Evolutionary conservation across 2,329 filamentous ascomycete genomes (phyloP).

Genomic region (Verticillium dahliae): DNA sequence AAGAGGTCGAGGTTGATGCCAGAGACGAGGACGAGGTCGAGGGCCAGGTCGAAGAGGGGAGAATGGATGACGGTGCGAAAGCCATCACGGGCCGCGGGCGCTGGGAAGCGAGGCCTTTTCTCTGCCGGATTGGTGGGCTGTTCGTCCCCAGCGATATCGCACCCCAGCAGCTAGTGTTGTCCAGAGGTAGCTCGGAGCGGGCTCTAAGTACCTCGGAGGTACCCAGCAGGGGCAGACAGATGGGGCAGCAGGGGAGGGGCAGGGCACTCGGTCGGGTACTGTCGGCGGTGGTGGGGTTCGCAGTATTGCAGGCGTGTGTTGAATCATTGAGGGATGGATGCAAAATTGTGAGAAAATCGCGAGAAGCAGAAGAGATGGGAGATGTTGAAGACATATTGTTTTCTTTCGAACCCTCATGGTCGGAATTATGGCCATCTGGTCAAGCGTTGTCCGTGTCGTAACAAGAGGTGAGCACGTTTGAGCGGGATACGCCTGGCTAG

Average conservation of each 20-base stretch:
- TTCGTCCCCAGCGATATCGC: conserved; percentile 2
- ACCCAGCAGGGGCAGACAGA: background rate
- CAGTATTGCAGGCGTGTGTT: conserved; percentile 3
- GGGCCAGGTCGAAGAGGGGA: conserved; percentile 1
- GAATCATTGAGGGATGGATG: background rate
- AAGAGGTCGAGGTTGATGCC: background rate
- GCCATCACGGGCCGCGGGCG: conserved; percentile 10
- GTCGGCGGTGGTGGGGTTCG: conserved; percentile 5
- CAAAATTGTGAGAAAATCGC: background rate
- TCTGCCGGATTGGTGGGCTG: conserved; percentile 1
- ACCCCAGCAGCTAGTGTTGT: background rate
- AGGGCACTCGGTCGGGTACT: conserved; percentile 2
- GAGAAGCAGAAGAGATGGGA: conserved; percentile 1
- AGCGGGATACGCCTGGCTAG: conserved; percentile 1
- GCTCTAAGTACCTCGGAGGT: background rate
- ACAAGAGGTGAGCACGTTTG: conserved; percentile 3
- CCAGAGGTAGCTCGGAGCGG: background rate
- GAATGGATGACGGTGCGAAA: conserved; percentile 7
- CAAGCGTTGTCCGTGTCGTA: background rate
- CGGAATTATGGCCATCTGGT: background rate
- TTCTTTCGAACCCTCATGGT: background rate
- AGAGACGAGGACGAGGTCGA: background rate
- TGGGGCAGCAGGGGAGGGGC: background rate
- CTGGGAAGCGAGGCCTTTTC: conserved; percentile 1
- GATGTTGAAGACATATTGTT: background rate